phyloP scores from a whole-genome alignment of 805 yeast genomes.

The Suhomyces sp. region DNA sequence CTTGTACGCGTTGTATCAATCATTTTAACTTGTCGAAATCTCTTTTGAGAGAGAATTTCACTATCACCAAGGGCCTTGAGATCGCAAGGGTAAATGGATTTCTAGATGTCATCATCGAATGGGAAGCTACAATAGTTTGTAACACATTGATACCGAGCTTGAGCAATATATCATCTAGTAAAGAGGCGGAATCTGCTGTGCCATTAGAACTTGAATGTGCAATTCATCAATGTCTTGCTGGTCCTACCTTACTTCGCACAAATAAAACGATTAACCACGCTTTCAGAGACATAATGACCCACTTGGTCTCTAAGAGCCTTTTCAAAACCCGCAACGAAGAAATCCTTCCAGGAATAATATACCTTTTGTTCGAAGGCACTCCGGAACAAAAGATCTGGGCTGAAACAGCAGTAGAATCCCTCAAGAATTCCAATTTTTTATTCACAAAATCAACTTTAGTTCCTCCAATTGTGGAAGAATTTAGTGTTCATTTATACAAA shows the following conservation, averaged over 20 bases:
- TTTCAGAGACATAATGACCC: slow-evolving; percentile 1
- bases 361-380: slow-evolving; percentile 55
- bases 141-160: too few relatives aligned
- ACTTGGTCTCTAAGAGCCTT: neutral
- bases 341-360: slow-evolving; percentile 51
- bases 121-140: slow-evolving; percentile 27
- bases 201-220: neutral
- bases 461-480: slow-evolving; percentile 52
- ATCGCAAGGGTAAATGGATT: slow-evolving; percentile 30
- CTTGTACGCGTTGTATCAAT: slow-evolving; percentile 55
- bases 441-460: slow-evolving; percentile 8
- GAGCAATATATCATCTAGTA: too few relatives aligned
- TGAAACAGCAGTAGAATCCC: slow-evolving; percentile 15
- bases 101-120: slow-evolving; percentile 31
- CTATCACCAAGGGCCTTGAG: slow-evolving; percentile 46
- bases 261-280: slow-evolving; percentile 2
- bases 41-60: slow-evolving; percentile 50
- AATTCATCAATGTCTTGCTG: slow-evolving; percentile 8
- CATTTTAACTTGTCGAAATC: slow-evolving; percentile 56
- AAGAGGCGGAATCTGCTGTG: neutral
- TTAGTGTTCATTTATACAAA: slow-evolving; percentile 47
- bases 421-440: slow-evolving; percentile 1
- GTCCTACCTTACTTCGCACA: slow-evolving; percentile 10
- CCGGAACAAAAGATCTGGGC: slow-evolving; percentile 51
- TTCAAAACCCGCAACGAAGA: neutral